Evolutionary conservation across 2,329 filamentous ascomycete species (phyloP), one percentile per base, ranked within the genome.

Genomic region (Paracoccidioides lutzii): DNA sequence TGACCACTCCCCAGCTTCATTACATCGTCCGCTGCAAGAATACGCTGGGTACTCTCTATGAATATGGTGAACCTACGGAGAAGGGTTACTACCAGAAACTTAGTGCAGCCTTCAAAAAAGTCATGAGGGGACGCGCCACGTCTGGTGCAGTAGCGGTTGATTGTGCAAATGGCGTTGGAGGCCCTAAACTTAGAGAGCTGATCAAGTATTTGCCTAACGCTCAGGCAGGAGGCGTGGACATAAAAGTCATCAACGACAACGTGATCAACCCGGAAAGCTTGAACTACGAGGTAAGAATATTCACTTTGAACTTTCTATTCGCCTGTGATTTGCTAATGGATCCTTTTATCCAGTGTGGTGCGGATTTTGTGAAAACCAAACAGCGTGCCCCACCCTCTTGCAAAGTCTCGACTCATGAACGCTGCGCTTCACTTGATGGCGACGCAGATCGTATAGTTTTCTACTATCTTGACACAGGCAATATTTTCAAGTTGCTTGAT

Each of bases 1-100:
- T 96, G 66, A 97, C 93, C 10, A 98, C 93, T 3, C 93, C 93
- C n/a, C 93, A 97, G 75, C 80, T 98, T 57, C 93, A 98, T 76
- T 98, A 98, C 73, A 79, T 97, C 61, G 91, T 91, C 37, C 88
- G 93, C 61, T 95, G 90, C 71, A 81, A 90, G 73, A 98, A 98
- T 75, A 97, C 91, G 0, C 81, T 93, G 65, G 88, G 87, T 59
- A 94, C 88, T 2, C 84, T 87, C 55, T 84, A 90, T 63, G 81
- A 89, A 15, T 98, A 97, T 68, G 93, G 93, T 56, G 83, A 89
- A 67, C 81, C 89, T 54, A 95, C 87, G 59, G 91, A 97, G 75
- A 78, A 82, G 57, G 93, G 93, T 40, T 98, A 98, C 75, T 97
- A 97, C 72, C 81, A 93, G 74, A 98, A 98, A 77, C 81, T 96